Base-by-base conservation (phyloP, 2,329 filamentous ascomycete species). In the Corynespora cassiicola region DNA sequence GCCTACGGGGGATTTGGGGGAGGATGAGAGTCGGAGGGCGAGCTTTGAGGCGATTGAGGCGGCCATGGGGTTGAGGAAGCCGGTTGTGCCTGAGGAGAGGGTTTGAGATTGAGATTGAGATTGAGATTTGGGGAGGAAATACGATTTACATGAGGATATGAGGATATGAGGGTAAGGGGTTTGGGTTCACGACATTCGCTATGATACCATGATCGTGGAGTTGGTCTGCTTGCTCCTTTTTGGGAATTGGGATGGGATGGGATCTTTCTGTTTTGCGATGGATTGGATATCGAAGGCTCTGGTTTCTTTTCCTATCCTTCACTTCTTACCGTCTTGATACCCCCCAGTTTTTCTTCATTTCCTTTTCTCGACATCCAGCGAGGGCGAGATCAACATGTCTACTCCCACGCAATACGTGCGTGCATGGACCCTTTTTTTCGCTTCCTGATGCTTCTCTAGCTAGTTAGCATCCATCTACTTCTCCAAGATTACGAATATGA, bases 11-110 rank as follows among this genome's bases (percentile, higher is more conserved):
- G 49, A 56, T 25, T 17, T 44, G 12, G 54, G 45, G 4, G n/a
- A n/a, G n/a, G 58, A 50, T 16, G 51, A 41, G 51, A 66, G 56
- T 49, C 36, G 54, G 39, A 63, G 67, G 50, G 67, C 64, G 34
- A 76, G 74, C 46, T 73, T 75, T 42, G 74, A 76, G 36, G 70
- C 69, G 6, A 70, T 74, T 28, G 69, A 74, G 39, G 65, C 65
- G 14, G 68, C 52, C 61, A 64, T 57, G 42, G 62, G 33, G n/a
- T n/a, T n/a, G n/a, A n/a, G n/a, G 47, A 71, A 48, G 36, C 71
- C 76, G 4, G 75, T 77, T 25, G 65, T 70, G 58, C 65, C 72
- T 31, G 54, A 70, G 30, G 76, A 81, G 55, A 70, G 70, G 46
- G 71, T 81, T 31, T 81, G 54, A 68, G 36, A 18, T 33, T n/a